Conservation (phyloP, 768 basidiomycete genomes). For the Mycena galericulata region DNA sequence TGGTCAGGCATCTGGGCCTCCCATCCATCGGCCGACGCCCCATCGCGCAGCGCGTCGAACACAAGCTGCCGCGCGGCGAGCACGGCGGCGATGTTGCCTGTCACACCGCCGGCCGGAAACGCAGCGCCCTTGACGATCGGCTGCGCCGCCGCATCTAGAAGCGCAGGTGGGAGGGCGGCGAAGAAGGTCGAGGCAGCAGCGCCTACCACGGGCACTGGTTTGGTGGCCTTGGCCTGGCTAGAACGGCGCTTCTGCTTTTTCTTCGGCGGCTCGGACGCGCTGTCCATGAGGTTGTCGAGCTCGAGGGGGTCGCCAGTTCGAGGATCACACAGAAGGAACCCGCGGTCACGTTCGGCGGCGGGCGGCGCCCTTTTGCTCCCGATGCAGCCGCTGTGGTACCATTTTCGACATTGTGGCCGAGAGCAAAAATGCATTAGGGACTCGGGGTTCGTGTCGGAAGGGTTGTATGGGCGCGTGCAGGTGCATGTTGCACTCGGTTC, state of each 20-base stretch:
- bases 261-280: conserved; percentile 21
- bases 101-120: conserved; percentile 54
- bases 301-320: conserved; percentile 18
- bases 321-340: conserved; percentile 30
- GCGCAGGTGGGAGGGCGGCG: neutral
- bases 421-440: conserved; percentile 70
- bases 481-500: conserved; percentile 56
- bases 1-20: conserved; percentile 49
- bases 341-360: conserved; percentile 20
- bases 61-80: conserved; percentile 61
- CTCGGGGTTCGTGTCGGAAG: conserved; percentile 45
- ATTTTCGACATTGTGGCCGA: conserved; percentile 57
- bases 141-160: conserved; percentile 56
- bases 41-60: conserved; percentile 45
- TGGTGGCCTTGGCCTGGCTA: conserved; percentile 9
- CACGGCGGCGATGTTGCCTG: conserved; percentile 64
- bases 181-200: too few species aligned
- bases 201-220: neutral
- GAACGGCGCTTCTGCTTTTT: conserved; percentile 27
- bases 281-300: neutral
- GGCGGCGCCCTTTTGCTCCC: conserved; percentile 34
- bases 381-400: conserved; percentile 64
- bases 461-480: conserved; percentile 61
- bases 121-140: conserved; percentile 63
- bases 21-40: neutral